phyloP scores from a whole-genome alignment of 208 protist species.

The Angomonas desouzai region DNA sequence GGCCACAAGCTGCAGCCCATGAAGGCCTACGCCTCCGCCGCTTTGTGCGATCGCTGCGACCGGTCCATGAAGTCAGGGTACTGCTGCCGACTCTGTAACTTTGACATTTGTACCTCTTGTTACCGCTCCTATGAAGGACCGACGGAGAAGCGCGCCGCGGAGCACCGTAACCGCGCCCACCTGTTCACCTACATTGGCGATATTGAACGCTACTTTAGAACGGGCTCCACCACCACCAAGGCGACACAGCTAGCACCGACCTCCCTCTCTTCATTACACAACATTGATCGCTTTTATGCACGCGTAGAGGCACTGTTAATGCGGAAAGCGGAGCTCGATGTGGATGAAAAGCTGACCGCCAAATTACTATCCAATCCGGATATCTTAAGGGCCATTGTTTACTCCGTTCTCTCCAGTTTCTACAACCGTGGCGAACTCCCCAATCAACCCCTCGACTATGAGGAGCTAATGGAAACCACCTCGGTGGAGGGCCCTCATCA shows the following conservation, averaged over 20 bases:
- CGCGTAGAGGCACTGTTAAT: constrained; percentile 46
- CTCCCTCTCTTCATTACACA: constrained; percentile 48
- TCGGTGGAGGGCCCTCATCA: not conserved
- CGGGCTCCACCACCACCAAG: constrained; percentile 68
- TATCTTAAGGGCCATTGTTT: constrained; percentile 27
- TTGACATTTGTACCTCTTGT: constrained; percentile 49
- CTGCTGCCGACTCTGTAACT: constrained; percentile 53
- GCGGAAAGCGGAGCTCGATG: constrained; percentile 15
- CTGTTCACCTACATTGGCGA: constrained; percentile 69
- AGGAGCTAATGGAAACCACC: not conserved
- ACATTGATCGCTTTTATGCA: constrained; percentile 46
- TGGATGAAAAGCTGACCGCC: constrained; percentile 15
- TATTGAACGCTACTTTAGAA: constrained; percentile 81
- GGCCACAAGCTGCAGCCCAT: constrained; percentile 44
- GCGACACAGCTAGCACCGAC: constrained; percentile 58
- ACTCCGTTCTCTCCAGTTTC: constrained; percentile 28
- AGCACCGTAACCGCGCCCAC: constrained; percentile 42
- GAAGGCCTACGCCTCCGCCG: constrained; percentile 6
- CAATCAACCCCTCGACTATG: constrained; percentile 11
- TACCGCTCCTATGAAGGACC: constrained; percentile 31
- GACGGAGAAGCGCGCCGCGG: not conserved
- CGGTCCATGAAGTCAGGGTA: constrained; percentile 24
- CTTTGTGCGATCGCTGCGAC: constrained; percentile 40
- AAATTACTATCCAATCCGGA: constrained; percentile 30
- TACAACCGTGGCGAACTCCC: constrained; percentile 32